Evolutionary conservation across 805 yeast species (phyloP).

Genomic region (Wickerhamiella kurtzmanii): DNA sequence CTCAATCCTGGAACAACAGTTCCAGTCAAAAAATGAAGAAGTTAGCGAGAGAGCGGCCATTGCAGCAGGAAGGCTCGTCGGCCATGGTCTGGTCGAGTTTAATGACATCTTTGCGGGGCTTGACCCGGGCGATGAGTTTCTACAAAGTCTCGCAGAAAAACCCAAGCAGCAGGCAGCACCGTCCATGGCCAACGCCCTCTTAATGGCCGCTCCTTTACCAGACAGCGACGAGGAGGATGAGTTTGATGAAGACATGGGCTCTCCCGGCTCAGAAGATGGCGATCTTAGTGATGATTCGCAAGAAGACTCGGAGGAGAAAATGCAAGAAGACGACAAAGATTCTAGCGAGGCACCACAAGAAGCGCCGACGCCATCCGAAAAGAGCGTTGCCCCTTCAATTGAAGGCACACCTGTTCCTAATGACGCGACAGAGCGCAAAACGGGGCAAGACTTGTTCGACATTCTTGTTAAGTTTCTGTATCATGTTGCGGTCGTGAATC

Average conservation of each 20-base stretch:
- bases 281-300: too few species aligned
- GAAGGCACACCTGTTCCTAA: too few species aligned
- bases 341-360: too few species aligned
- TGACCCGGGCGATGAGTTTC: neutral
- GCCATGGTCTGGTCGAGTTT: neutral
- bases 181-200: neutral
- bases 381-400: too few species aligned
- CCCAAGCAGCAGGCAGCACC: neutral
- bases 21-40: neutral
- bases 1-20: neutral
- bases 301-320: neutral
- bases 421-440: too few species aligned
- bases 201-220: neutral
- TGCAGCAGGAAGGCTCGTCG: neutral
- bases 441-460: too few species aligned
- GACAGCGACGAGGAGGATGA: constrained; percentile 1
- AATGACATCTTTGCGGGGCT: neutral
- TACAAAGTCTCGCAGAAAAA: neutral
- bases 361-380: too few species aligned
- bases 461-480: too few species aligned
- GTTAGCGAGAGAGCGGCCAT: neutral
- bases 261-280: too few species aligned
- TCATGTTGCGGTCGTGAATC: neutral
- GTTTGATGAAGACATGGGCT: neutral
- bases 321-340: too few species aligned